Conservation (phyloP, 345 rosid genomes). For the Lagerstroemia speciosa region DNA sequence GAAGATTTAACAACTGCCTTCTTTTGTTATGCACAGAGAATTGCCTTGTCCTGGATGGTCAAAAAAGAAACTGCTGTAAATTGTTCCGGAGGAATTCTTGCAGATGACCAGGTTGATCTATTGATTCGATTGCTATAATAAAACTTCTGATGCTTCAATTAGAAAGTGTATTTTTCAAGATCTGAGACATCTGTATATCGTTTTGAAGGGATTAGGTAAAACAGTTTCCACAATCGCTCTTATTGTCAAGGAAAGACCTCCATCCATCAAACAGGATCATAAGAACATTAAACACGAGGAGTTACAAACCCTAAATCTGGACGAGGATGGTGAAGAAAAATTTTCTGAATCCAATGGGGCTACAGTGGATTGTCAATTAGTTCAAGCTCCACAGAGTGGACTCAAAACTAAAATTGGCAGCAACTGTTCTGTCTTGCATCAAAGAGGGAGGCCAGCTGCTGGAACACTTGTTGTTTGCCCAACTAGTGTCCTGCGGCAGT, state of each 20-base stretch:
- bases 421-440: conserved; percentile 18
- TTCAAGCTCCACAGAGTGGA: conserved; percentile 18
- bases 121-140: neutral
- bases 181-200: conserved; percentile 8
- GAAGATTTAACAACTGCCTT: neutral
- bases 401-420: conserved; percentile 10
- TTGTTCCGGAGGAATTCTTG: conserved; percentile 95
- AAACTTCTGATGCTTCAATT: conserved; percentile 3
- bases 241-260: conserved; percentile 75
- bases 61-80: conserved; percentile 63
- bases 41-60: conserved; percentile 96
- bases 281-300: conserved; percentile 27
- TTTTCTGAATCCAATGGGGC: conserved; percentile 16
- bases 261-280: conserved; percentile 27
- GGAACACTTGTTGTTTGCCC: conserved; percentile 99
- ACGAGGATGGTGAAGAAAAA: conserved; percentile 53
- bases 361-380: conserved; percentile 20
- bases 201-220: conserved; percentile 86
- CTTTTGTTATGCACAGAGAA: conserved; percentile 38
- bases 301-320: conserved; percentile 58
- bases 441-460: conserved; percentile 75
- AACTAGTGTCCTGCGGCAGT: conserved; percentile 89
- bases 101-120: conserved; percentile 82
- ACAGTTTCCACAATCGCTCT: conserved; percentile 93
- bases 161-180: neutral